These are phyloP conservation scores for Aspergillus latus DNA, from an alignment of 2,329 filamentous ascomycete genomes.

Conservation along the genomic window DNA sequence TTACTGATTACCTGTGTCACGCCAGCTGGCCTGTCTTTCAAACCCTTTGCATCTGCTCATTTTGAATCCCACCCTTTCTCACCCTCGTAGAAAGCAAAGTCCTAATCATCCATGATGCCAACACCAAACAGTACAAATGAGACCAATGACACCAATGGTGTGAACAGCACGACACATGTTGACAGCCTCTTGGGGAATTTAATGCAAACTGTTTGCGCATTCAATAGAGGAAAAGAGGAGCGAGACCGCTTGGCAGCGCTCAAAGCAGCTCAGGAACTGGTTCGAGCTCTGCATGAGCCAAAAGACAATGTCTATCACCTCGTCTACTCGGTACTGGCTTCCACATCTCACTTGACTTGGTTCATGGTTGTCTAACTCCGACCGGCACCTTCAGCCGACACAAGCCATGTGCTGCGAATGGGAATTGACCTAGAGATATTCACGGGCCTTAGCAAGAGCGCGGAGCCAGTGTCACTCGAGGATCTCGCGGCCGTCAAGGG, in stretches of 20 bases:
- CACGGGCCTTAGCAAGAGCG: constrained; percentile 9
- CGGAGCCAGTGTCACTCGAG: constrained; percentile 4
- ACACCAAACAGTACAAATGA: background rate
- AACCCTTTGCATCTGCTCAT: background rate
- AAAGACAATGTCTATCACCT: constrained; percentile 14
- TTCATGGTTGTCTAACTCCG: background rate
- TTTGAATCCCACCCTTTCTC: background rate
- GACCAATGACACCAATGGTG: background rate
- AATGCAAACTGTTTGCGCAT: background rate
- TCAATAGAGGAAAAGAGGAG: background rate
- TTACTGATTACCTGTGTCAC: background rate
- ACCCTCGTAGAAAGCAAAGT: background rate
- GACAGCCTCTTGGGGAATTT: constrained; percentile 6
- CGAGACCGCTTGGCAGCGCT: constrained; percentile 12
- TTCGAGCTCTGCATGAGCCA: constrained; percentile 10
- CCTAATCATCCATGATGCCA: background rate
- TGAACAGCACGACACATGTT: background rate
- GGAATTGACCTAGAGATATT: constrained; percentile 22
- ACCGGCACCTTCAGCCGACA: constrained; percentile 10
- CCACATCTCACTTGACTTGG: background rate
- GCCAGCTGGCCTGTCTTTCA: background rate
- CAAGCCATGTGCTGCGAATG: constrained; percentile 18
- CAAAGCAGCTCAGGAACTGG: constrained; percentile 10
- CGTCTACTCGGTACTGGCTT: constrained; percentile 13
- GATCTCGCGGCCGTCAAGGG: constrained; percentile 18